Evolutionary conservation across 495 filamentous ascomycete genomes (phyloP).

Genomic region (Penicillium samsonianum): DNA sequence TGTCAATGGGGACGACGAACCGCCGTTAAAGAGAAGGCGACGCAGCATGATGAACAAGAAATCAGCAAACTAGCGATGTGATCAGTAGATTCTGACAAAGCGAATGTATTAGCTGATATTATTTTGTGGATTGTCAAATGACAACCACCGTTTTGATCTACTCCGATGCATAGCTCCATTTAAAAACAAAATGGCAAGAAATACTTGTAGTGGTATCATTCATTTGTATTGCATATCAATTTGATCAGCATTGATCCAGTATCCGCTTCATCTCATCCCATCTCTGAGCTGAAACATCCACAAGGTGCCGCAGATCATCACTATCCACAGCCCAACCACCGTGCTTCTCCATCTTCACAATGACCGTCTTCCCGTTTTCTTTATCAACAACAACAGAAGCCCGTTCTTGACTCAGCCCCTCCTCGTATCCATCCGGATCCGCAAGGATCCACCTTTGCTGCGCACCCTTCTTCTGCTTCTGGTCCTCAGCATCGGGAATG

Average conservation of each 20-base stretch:
- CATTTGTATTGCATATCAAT: slow-evolving; percentile 20
- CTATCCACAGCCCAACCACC: slow-evolving; percentile 68
- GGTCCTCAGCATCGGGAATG: slow-evolving; percentile 45
- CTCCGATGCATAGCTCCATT: not conserved
- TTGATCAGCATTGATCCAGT: slow-evolving; percentile 40
- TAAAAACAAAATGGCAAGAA: not conserved
- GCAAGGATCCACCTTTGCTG: slow-evolving; percentile 72
- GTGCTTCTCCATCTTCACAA: slow-evolving; percentile 74
- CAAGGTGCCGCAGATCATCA: slow-evolving; percentile 55
- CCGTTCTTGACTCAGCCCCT: slow-evolving; percentile 72
- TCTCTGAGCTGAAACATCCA: slow-evolving; percentile 53
- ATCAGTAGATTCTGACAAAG: slow-evolving; percentile 1
- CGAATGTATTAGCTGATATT: not conserved
- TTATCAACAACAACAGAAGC: slow-evolving; percentile 73
- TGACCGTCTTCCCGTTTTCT: slow-evolving; percentile 53
- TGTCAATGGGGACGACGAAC: slow-evolving; percentile 32
- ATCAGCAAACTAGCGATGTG: slow-evolving; percentile 17
- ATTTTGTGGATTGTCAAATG: not conserved
- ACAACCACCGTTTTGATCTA: not conserved
- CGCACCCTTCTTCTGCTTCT: slow-evolving; percentile 35
- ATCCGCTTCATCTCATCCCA: slow-evolving; percentile 56
- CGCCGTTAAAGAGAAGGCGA: slow-evolving; percentile 41
- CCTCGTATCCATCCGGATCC: slow-evolving; percentile 90
- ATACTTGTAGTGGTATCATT: slow-evolving; percentile 36
- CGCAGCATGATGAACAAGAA: slow-evolving; percentile 14